A percentile compares a stretch with the other conserved stretches of the same genome.
Evolutionary conservation across 768 basidiomycete species (phyloP).

Genomic region (Suillus brevipes): DNA sequence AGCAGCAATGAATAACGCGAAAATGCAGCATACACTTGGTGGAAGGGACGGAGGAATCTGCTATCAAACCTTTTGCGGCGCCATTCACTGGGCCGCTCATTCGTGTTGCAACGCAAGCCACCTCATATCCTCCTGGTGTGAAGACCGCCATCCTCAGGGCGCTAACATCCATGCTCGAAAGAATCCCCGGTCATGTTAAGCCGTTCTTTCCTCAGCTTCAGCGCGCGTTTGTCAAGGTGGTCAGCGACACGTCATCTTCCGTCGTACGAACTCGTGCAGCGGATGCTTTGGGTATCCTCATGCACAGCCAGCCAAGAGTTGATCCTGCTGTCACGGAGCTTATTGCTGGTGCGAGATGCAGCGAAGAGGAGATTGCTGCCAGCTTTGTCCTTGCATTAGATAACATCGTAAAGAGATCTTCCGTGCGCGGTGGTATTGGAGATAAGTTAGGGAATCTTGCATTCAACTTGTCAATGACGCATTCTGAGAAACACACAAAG

Average conservation of each 20-base stretch:
- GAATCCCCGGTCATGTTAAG: constrained; percentile 86
- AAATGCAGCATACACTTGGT: constrained; percentile 93
- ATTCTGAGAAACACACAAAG: constrained; percentile 52
- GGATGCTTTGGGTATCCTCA: constrained; percentile 82
- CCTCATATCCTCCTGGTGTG: constrained; percentile 88
- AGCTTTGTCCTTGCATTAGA: constrained; percentile 79
- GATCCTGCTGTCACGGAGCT: constrained; percentile 95
- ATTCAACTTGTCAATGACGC: constrained; percentile 77
- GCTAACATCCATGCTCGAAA: constrained; percentile 79
- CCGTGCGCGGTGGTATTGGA: constrained; percentile 65
- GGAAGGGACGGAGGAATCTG: constrained; percentile 75
- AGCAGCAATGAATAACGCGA: constrained; percentile 95
- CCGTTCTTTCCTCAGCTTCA: constrained; percentile 99
- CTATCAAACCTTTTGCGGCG: constrained; percentile 95
- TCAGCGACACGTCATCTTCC: constrained; percentile 77
- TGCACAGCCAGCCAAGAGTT: constrained; percentile 87
- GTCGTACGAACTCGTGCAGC: constrained; percentile 82
- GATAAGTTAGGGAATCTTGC: constrained; percentile 72
- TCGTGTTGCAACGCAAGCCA: constrained; percentile 88
- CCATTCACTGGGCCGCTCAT: constrained; percentile 95
- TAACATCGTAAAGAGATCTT: constrained; percentile 66
- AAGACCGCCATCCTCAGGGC: constrained; percentile 90
- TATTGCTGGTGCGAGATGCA: constrained; percentile 56
- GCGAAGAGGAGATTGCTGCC: constrained; percentile 68
- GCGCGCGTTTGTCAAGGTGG: constrained; percentile 93